Evolutionary conservation across 2,329 filamentous ascomycete species (phyloP), one percentile per base, ranked within the genome.

Genomic region (Periglandula ipomoeae): DNA sequence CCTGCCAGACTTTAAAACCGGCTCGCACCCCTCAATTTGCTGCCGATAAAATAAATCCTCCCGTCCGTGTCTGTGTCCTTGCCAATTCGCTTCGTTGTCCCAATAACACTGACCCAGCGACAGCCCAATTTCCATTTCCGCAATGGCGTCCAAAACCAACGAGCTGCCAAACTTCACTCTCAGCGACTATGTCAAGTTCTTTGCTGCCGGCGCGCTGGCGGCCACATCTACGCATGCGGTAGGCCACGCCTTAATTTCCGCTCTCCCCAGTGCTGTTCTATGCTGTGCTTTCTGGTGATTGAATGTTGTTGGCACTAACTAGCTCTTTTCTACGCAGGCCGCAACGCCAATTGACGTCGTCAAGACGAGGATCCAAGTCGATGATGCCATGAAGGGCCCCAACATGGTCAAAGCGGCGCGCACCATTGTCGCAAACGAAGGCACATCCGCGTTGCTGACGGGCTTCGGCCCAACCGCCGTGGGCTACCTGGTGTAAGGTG

Each of bases 331-430:
- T n/a, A n/a, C n/a, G n/a, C 44, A 76, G 73, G 73, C 71, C n/a
- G 74, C 70, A 11, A 77, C 74, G 5, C 74, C 74, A 40, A 77
- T 73, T 53, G 71, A 71, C 64, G 90, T 89, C 65, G 86, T 94
- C 71, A 94, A 94, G 79, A 94, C 89, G 60, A 81, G 87, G 61
- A 91, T 94, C 66, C 88, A 94, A 72, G 85, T 94, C 65, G 88
- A 94, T 71, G 87, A 89, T 60, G 77, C 74, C 57, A 84, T 87
- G 69, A 93, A 93, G 74, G 89, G 90, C 70, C 77, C 79, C 61
- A 89, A 89, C 68, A 82, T 94, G 78, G 74, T 93, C 65, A 81
- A 82, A 62, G 86, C 86, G 50, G 89, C 84, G 70, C 79, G 80
- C 56, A 81, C 87, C 67, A 88, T 94, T 69, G 78, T 93, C 61